Evolutionary conservation across 106 monocot genomes (phyloP).

Genomic region (Hemerocallis citrina): DNA sequence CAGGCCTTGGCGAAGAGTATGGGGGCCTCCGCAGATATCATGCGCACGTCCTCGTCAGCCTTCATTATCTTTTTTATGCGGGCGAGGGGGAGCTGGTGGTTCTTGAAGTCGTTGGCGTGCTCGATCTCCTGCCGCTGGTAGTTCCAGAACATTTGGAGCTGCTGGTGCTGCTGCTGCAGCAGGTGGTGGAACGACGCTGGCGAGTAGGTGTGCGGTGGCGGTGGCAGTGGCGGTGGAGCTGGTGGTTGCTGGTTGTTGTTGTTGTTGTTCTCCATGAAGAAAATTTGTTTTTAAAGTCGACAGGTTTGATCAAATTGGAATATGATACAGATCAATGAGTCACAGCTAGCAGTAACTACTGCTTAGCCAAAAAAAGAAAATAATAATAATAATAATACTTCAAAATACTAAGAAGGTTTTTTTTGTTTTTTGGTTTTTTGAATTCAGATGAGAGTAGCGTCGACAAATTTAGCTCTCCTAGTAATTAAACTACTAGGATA

Average conservation of each 20-base stretch:
- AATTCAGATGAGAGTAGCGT: too few species aligned
- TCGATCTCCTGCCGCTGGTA: conserved; percentile 66
- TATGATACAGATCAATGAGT: neutral
- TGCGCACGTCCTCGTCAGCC: conserved; percentile 80
- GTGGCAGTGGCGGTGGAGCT: too few species aligned
- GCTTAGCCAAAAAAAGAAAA: too few species aligned
- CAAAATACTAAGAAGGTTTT: too few species aligned
- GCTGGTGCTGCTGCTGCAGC: conserved; percentile 48
- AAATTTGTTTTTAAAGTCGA: neutral
- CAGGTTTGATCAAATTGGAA: neutral
- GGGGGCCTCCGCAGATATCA: conserved; percentile 83
- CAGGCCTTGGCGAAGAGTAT: conserved; percentile 76
- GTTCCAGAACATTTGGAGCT: conserved; percentile 74
- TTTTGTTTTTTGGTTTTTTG: too few species aligned
- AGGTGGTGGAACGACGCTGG: conserved; percentile 26
- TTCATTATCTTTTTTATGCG: conserved; percentile 93
- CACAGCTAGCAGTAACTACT: too few species aligned
- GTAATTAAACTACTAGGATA: too few species aligned
- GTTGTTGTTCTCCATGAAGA: neutral
- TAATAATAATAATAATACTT: too few species aligned
- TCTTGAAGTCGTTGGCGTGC: conserved; percentile 64
- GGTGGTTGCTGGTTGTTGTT: conserved; percentile 19
- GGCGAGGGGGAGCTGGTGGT: conserved; percentile 76
- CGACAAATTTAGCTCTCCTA: too few species aligned
- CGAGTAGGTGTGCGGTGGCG: neutral